Percentiles rank a stretch among this genome's conserved stretches.
Conservation (phyloP, 345 rosid genomes). For the Populus pruinosa region DNA sequence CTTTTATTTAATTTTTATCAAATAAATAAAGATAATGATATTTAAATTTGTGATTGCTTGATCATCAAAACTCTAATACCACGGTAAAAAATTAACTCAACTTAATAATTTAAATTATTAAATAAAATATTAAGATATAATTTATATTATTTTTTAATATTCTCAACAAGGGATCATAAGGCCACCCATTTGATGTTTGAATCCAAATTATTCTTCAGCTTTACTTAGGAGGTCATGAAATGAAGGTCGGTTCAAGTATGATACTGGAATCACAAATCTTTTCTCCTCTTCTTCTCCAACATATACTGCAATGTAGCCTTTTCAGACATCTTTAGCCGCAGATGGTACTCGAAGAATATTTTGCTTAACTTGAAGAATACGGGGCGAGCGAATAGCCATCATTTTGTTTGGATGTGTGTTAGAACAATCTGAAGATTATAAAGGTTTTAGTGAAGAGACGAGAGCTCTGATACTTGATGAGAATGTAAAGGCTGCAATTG, state of each 20-base stretch:
- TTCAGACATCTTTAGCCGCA: not conserved
- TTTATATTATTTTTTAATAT: no score
- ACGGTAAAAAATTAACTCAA: no score
- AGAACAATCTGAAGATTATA: not conserved
- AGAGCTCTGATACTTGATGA: not conserved
- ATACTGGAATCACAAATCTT: conserved; percentile 15
- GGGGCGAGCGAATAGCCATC: not conserved
- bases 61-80: no score
- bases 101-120: no score
- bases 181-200: conserved; percentile 14
- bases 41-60: no score
- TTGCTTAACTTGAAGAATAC: not conserved
- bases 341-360: not conserved
- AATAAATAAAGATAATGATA: no score
- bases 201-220: conserved; percentile 18
- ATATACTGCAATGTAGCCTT: conserved; percentile 10
- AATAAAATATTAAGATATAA: no score
- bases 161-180: conserved; percentile 16
- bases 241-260: not conserved
- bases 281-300: conserved; percentile 12
- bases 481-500: not conserved
- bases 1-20: no score
- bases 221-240: conserved; percentile 5
- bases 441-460: not conserved
- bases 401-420: not conserved